Evolutionary conservation across 441 rosid genomes (phyloP), one percentile per base, ranked within the genome.

Genomic region (Biscutella laevigata): DNA sequence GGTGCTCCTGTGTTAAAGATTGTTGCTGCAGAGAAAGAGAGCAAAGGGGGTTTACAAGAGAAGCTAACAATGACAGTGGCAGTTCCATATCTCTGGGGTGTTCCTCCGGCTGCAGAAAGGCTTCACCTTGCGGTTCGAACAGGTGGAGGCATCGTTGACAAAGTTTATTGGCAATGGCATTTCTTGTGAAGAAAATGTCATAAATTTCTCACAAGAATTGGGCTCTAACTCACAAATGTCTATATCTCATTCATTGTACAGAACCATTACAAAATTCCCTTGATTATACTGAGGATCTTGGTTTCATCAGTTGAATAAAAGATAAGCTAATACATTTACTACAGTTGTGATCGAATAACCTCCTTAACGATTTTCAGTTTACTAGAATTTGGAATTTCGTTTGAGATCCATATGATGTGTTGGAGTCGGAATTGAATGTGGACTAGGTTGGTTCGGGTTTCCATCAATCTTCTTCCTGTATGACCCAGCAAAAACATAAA

Each of bases 91-190:
- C 91, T 90, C 0, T 90, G 95, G 91, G 97, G 97, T 0, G 94
- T 86, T 42, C 98, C 98, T 48, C 94, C 95, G 3, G 94, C 88
- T 48, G 81, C 98, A 0, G 98, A 90, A 55, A 84, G 84, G 30
- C 98, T 86, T 53, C 89, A 89, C 57, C 86, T 82, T 21, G 98
- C 95, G 1, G 98, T 90, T 50, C 73, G 72, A 53, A 81, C 81
- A 0, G 97, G 97, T 9, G 95, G 95, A 58, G 98, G 98, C 44
- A 90, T 90, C 2, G 92, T 86, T 2, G 94, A 90, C 45, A 90
- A 84, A 69, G 81, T 86, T 37, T 84, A 70, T 27, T 79, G 97
- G 91, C 91, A 90, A 65, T 90, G 94, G 91, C 75, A 86, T 61
- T 86, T 86, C 67, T 73, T 80, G 73, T 89, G 73, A 77, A 83